phyloP scores from a whole-genome alignment of 2,329 filamentous ascomycete species.

The Ophiostoma piceae region DNA sequence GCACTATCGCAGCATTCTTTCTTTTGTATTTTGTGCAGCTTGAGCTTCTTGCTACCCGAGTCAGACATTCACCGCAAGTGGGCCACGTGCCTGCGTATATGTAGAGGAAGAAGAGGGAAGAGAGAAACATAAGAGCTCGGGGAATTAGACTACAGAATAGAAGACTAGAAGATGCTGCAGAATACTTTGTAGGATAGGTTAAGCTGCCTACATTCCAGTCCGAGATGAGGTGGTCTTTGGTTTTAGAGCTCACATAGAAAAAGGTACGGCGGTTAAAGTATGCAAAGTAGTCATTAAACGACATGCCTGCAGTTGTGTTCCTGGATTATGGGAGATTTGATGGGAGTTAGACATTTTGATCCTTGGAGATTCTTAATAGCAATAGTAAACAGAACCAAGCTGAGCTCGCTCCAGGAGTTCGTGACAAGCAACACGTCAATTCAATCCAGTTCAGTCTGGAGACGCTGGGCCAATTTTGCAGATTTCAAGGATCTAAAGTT shows the following conservation, averaged over 20 bases:
- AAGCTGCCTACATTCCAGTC: slow-evolving; percentile 4
- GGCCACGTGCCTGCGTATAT: slow-evolving; percentile 6
- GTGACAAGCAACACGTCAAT: neutral
- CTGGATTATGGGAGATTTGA: neutral
- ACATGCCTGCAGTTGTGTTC: neutral
- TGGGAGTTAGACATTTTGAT: neutral
- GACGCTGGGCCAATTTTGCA: neutral
- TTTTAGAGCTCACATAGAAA: too few species aligned
- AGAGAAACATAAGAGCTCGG: neutral
- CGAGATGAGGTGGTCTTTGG: neutral
- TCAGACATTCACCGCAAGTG: slow-evolving; percentile 6
- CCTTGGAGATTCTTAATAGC: neutral
- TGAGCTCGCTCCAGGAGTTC: slow-evolving; percentile 2
- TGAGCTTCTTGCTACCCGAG: neutral
- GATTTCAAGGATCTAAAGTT: slow-evolving; percentile 7
- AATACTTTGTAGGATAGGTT: neutral
- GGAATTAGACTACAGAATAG: neutral
- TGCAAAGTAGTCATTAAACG: neutral
- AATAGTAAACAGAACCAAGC: neutral
- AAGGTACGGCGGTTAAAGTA: neutral
- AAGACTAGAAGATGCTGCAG: neutral
- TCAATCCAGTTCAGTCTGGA: neutral
- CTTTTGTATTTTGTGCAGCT: too few species aligned
- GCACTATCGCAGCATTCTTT: slow-evolving; percentile 1
- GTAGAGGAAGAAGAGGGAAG: too few species aligned